Conservation (phyloP, 1,284 basidiomycete genomes). For the Apiotrichum montevideense region DNA sequence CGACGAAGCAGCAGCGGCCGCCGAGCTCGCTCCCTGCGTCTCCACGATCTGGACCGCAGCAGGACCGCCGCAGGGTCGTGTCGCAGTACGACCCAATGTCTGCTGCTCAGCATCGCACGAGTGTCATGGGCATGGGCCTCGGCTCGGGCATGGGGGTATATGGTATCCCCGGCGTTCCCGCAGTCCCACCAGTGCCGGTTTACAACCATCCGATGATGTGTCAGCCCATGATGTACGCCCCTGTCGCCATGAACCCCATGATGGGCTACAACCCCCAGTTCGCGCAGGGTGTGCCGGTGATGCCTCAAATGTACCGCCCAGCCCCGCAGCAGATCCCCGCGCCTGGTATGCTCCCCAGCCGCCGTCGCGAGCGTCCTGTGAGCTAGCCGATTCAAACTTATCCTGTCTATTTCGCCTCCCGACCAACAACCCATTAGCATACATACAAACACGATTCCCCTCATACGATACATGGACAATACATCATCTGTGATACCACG, state of each 20-base stretch:
- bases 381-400: background rate
- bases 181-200: background rate
- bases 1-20: background rate
- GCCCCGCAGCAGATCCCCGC: constrained; percentile 3
- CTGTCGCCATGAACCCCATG: background rate
- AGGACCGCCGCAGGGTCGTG: constrained; percentile 13
- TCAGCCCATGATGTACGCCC: constrained; percentile 12
- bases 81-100: constrained; percentile 11
- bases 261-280: constrained; percentile 4
- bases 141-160: background rate
- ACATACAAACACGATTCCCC: background rate
- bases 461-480: constrained; percentile 1
- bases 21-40: constrained; percentile 11
- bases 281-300: background rate
- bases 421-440: background rate
- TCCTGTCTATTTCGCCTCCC: background rate
- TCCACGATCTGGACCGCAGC: constrained; percentile 5
- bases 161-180: background rate
- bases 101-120: constrained; percentile 1
- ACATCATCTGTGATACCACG: background rate
- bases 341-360: constrained; percentile 10
- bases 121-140: constrained; percentile 11
- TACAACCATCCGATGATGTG: background rate
- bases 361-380: constrained; percentile 18
- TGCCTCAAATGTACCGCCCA: constrained; percentile 15